These are phyloP conservation scores for Trypanosoma scelopori DNA, from an alignment of 208 protist genomes.

Conservation along the genomic window DNA sequence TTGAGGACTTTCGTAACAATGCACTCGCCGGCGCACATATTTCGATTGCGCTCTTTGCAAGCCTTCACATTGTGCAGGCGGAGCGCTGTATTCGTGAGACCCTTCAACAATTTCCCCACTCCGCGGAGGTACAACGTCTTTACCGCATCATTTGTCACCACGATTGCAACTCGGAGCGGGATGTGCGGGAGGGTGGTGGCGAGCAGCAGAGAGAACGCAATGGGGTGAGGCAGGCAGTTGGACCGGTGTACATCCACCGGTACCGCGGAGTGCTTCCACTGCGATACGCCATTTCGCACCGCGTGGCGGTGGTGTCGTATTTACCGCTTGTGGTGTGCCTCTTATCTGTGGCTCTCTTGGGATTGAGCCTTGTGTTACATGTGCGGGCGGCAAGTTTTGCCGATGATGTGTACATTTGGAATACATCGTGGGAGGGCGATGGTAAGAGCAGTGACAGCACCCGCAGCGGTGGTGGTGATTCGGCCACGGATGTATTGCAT, in stretches of 20 bases:
- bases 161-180: neutral
- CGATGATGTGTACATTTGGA: neutral
- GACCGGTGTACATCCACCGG: conserved; percentile 4
- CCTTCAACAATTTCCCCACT: conserved; percentile 25
- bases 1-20: conserved; percentile 4
- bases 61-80: conserved; percentile 22
- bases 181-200: neutral
- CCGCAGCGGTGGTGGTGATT: too few relatives aligned
- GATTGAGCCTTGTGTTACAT: conserved; percentile 6
- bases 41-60: conserved; percentile 20
- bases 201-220: neutral
- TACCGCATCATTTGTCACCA: conserved; percentile 14
- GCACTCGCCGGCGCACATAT: conserved; percentile 10
- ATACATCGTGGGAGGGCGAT: conserved; percentile 3
- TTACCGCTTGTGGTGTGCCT: conserved; percentile 1
- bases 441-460: neutral
- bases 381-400: neutral
- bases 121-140: conserved; percentile 20
- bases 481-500: neutral
- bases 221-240: neutral
- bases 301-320: neutral
- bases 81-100: conserved; percentile 22
- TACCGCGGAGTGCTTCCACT: conserved; percentile 25
- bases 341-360: conserved; percentile 7
- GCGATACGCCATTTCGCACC: neutral